Percentiles rank a stretch among this genome's conserved stretches.
Conservation (phyloP, 169 alveolate genomes). For the Babesia caballi region DNA sequence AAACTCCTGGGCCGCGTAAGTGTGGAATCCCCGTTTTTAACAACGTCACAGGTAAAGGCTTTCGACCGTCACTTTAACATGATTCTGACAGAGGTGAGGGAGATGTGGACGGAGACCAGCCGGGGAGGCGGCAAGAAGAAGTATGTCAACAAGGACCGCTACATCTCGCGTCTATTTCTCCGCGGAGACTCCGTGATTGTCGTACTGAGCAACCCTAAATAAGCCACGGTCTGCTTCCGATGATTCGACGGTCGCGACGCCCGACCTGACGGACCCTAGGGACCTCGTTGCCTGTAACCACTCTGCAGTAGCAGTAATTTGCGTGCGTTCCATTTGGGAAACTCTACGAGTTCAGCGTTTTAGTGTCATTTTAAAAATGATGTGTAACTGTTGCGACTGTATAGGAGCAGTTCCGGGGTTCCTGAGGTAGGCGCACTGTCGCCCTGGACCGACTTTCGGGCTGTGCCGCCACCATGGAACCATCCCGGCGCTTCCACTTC, state of each 20-base stretch:
- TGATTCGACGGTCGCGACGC: neutral
- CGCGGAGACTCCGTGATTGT: constrained; percentile 97
- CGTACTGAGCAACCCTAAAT: constrained; percentile 94
- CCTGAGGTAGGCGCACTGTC: no score
- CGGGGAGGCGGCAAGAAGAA: constrained; percentile 87
- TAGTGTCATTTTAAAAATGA: no score
- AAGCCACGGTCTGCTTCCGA: no score
- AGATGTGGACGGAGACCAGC: constrained; percentile 92
- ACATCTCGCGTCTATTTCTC: constrained; percentile 91
- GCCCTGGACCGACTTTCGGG: no score
- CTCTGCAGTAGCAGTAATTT: no score
- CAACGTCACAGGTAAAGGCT: constrained; percentile 83
- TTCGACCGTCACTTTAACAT: constrained; percentile 97
- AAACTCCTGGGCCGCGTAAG: constrained; percentile 94
- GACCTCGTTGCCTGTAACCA: no score
- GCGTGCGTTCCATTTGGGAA: no score
- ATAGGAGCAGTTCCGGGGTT: neutral
- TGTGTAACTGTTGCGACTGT: neutral
- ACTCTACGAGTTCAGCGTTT: no score
- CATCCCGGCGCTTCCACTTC: constrained; percentile 46
- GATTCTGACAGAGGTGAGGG: constrained; percentile 95
- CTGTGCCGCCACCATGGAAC: no score
- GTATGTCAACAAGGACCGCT: constrained; percentile 91
- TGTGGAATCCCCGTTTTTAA: neutral
- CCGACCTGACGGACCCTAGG: no score